phyloP scores from a whole-genome alignment of 208 protist genomes.

The Crithidia expoeki region DNA sequence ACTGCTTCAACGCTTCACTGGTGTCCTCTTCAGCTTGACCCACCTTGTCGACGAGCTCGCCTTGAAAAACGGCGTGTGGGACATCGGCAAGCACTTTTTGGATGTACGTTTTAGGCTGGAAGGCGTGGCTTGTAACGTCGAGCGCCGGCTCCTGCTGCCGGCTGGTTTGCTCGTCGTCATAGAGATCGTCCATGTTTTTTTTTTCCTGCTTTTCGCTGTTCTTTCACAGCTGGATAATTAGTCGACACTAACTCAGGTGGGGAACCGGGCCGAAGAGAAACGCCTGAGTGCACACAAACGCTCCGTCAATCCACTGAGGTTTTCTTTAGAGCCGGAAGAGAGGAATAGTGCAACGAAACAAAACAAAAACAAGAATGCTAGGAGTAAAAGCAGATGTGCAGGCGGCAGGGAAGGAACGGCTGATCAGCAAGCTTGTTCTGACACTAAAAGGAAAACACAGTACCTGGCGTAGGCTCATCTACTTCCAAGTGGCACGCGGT shows the following conservation, averaged over 20 bases:
- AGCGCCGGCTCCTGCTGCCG: conserved; percentile 37
- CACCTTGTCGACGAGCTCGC: conserved; percentile 45
- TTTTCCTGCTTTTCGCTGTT: neutral
- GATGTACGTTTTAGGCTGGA: conserved; percentile 76
- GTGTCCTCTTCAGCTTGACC: conserved; percentile 46
- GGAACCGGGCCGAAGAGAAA: too few relatives aligned
- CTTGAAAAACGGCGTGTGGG: conserved; percentile 59
- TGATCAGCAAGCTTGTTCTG: too few relatives aligned
- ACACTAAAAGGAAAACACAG: too few relatives aligned
- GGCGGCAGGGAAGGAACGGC: too few relatives aligned
- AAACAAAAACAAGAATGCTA: too few relatives aligned
- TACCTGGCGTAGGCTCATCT: too few relatives aligned
- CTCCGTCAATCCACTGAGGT: too few relatives aligned
- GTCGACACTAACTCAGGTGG: neutral
- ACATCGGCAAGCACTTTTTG: conserved; percentile 43
- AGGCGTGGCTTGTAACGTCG: conserved; percentile 73
- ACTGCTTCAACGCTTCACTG: conserved; percentile 69
- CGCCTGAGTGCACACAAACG: too few relatives aligned
- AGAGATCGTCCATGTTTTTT: conserved; percentile 35
- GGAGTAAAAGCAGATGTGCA: too few relatives aligned
- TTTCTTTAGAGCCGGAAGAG: too few relatives aligned
- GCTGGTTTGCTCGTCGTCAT: conserved; percentile 23
- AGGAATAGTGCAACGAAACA: too few relatives aligned
- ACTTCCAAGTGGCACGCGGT: too few relatives aligned
- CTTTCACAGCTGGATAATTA: neutral